Evolutionary conservation across 75 land plant species (phyloP), one percentile per base, ranked within the genome.

Genomic region (Picea sitchensis): DNA sequence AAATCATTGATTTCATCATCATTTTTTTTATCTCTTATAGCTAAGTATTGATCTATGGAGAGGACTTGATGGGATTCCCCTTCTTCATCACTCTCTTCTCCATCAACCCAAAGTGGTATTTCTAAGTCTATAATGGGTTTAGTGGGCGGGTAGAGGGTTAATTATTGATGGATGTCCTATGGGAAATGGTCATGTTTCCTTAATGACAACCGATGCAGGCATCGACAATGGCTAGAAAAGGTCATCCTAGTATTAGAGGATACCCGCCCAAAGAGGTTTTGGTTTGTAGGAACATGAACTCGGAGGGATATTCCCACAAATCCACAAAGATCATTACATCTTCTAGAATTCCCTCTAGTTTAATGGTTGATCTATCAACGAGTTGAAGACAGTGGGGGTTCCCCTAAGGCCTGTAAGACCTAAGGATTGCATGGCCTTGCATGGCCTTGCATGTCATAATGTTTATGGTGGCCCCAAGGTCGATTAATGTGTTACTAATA

Each of bases 381-480:
- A 59, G 17, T 59, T 59, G 60, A 59, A 59, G 17, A 59, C 0
- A 15, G 60, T 59, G 17, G 60, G 60, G 17, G 60, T 59, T 1
- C 2, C 0, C 2, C 60, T 14, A 1, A 59, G 17, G 13, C 17
- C 0, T 2, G 0, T 0, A 0, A 59, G 0, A 0, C 17, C 1
- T 0, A 59, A 14, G 17, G 17, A 0, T 3, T 59, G 6, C 60
- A 59, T 59, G 60, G 60, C 5, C 8, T 3, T 59, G 6, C 60
- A 59, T 59, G 60, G 60, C 5, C 3, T 59, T 0, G 0, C 17
- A 14, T 11, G 12, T 59, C 60, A 59, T 4, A 15, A 59, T 1
- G 5, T 59, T 59, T 4, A 59, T 59, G 60, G 60, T 1, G 0
- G 1, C 2, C 6, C 60, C 17, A 2, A 59, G 5, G 17, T 59